Conservation (phyloP, 1,284 basidiomycete genomes). For the Moesziomyces sp. region DNA sequence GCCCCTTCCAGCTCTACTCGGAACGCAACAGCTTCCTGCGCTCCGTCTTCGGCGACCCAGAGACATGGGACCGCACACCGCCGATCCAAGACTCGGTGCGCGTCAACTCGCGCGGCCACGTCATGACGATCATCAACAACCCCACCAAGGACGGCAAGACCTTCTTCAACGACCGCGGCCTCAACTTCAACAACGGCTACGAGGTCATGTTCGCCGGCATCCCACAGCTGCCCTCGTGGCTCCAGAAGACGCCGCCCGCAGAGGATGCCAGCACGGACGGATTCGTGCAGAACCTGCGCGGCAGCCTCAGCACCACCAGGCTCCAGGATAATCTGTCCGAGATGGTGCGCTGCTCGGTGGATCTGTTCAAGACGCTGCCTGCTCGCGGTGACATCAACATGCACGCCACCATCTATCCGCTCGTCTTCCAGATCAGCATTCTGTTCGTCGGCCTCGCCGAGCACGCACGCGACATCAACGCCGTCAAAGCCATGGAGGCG, state of each 20-base stretch:
- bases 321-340: conserved; percentile 25
- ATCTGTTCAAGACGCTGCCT: conserved; percentile 19
- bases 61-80: conserved; percentile 22
- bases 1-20: conserved; percentile 37
- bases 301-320: conserved; percentile 14
- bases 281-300: conserved; percentile 40
- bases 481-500: conserved; percentile 29
- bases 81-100: conserved; percentile 27
- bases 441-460: conserved; percentile 39
- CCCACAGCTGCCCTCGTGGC: conserved; percentile 27
- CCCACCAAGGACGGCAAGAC: conserved; percentile 33
- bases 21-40: conserved; percentile 44
- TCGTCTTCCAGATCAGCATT: conserved; percentile 50
- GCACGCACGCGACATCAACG: conserved; percentile 29
- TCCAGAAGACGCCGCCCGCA: conserved; percentile 16
- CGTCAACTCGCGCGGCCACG: conserved; percentile 32
- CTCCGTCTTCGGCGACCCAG: conserved; percentile 42
- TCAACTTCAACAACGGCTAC: conserved; percentile 45
- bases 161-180: conserved; percentile 49
- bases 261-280: conserved; percentile 27
- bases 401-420: conserved; percentile 47
- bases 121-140: conserved; percentile 45
- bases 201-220: conserved; percentile 51
- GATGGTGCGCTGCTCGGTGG: conserved; percentile 25
- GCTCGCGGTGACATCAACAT: conserved; percentile 24